These are phyloP conservation scores for Solanum stenotomum DNA, from an alignment of 257 asterid genomes.

Conservation along the genomic window DNA sequence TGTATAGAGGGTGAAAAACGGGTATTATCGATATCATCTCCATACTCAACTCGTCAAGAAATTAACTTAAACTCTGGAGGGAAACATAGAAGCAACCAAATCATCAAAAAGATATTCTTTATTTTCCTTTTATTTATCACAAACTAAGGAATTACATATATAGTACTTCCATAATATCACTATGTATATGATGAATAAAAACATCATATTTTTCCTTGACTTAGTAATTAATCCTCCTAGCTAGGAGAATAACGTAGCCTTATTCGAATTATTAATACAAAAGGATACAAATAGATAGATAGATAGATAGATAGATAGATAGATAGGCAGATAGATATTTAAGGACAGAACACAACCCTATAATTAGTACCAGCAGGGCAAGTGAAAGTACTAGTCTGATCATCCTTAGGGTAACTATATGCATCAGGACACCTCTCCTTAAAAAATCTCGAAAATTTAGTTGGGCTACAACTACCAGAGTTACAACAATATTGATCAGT, in stretches of 20 bases:
- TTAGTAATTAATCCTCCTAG: background rate
- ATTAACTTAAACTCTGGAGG: background rate
- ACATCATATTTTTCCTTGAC: background rate
- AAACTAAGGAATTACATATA: background rate
- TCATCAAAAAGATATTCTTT: background rate
- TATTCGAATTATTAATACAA: background rate
- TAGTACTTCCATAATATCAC: background rate
- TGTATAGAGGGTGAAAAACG: background rate
- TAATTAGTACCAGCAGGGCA: conserved; percentile 45
- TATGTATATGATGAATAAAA: background rate
- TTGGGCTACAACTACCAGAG: conserved; percentile 29
- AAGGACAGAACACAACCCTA: conserved; percentile 45
- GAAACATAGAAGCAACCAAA: background rate
- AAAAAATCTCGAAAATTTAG: conserved; percentile 16
- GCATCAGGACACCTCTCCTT: conserved; percentile 41
- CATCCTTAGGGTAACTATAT: conserved; percentile 49
- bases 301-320: no score
- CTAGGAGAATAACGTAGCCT: background rate
- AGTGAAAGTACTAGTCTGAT: conserved; percentile 31
- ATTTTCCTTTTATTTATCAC: background rate
- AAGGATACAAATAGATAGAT: background rate
- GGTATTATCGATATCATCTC: rapidly evolving
- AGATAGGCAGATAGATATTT: no score
- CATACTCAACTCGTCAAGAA: background rate
- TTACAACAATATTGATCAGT: conserved; percentile 42